A percentile compares a stretch with the other conserved stretches of the same genome.
Evolutionary conservation across 345 rosid genomes (phyloP).

Genomic region (Salix brachista): DNA sequence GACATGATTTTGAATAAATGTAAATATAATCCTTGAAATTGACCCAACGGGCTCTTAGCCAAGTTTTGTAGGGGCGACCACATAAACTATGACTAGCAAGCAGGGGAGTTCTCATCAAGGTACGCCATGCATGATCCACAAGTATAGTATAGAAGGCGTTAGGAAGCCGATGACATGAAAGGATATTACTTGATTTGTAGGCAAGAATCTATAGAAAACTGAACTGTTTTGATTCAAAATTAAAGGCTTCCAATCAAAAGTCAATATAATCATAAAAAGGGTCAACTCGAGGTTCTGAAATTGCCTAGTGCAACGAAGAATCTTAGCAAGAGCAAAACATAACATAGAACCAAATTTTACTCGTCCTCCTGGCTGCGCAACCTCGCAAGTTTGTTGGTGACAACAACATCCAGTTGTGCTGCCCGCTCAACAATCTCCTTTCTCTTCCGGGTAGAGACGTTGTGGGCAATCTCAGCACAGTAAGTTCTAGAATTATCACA

Average conservation of each 20-base stretch:
- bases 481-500: slow-evolving; percentile 37
- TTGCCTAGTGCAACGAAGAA: slow-evolving; percentile 5
- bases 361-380: slow-evolving; percentile 68
- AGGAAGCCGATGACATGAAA: no score
- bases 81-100: no score
- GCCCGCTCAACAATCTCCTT: slow-evolving; percentile 63
- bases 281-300: background rate
- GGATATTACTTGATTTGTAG: no score
- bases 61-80: accelerated
- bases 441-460: slow-evolving; percentile 59
- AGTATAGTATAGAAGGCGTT: no score
- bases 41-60: no score
- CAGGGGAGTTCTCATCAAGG: no score
- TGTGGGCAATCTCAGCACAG: slow-evolving; percentile 69
- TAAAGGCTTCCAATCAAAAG: background rate
- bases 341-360: slow-evolving; percentile 17
- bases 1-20: no score
- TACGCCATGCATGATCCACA: no score
- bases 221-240: background rate
- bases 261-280: slow-evolving; percentile 3
- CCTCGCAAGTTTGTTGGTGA: slow-evolving; percentile 73
- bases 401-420: slow-evolving; percentile 60
- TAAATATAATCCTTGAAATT: no score
- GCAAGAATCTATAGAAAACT: background rate
- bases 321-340: slow-evolving; percentile 8